A percentile compares a stretch with the other conserved stretches of the same genome.
Evolutionary conservation across 2,329 filamentous ascomycete genomes (phyloP).

Genomic region (Dactylellina cionopaga): DNA sequence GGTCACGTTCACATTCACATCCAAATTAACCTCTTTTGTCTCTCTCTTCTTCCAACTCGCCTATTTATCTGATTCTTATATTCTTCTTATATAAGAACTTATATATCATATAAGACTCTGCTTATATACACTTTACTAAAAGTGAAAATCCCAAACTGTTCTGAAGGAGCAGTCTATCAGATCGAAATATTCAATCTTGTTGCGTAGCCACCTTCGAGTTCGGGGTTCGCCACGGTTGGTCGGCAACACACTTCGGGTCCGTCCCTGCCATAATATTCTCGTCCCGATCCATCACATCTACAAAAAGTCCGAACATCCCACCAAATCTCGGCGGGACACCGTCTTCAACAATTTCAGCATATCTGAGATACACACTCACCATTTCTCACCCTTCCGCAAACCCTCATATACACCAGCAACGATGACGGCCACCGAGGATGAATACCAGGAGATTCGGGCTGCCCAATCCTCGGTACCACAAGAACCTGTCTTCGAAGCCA

Average conservation of each 20-base stretch:
- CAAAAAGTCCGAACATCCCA: slow-evolving; percentile 3
- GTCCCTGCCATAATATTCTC: slow-evolving; percentile 7
- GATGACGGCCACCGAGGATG: slow-evolving; percentile 50
- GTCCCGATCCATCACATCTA: slow-evolving; percentile 3
- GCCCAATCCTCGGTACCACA: slow-evolving; percentile 47
- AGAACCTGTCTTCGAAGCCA: slow-evolving; percentile 26
- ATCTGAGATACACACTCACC: not conserved
- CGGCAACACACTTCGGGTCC: slow-evolving; percentile 38
- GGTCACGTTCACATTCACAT: no score
- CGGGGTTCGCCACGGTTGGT: slow-evolving; percentile 33
- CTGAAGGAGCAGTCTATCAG: slow-evolving; percentile 11
- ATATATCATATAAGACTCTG: no score
- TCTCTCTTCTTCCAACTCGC: no score
- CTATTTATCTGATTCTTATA: no score
- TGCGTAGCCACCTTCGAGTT: not conserved
- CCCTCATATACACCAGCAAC: not conserved
- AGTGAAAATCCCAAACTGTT: no score
- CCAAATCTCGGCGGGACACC: not conserved
- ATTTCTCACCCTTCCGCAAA: not conserved
- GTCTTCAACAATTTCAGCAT: not conserved
- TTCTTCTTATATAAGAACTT: no score
- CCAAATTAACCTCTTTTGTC: no score
- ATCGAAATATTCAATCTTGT: not conserved
- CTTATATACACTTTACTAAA: not conserved
- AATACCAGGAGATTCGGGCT: slow-evolving; percentile 43